These are phyloP conservation scores for Brettanomyces custersianus DNA, from an alignment of 805 yeast genomes.

Conservation along the genomic window DNA sequence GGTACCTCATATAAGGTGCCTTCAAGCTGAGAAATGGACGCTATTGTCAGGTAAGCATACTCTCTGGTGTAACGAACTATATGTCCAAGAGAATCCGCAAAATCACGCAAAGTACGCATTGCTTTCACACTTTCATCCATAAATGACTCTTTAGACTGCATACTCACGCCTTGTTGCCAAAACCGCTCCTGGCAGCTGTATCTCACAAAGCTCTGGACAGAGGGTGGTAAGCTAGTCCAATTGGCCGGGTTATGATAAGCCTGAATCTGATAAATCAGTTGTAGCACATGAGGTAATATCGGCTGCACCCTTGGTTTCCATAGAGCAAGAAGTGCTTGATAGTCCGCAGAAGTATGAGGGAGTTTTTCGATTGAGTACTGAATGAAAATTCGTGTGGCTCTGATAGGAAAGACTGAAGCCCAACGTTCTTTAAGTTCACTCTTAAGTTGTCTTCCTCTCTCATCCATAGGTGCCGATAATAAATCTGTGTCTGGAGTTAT, in stretches of 20 bases:
- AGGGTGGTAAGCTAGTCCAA: slow-evolving; percentile 80
- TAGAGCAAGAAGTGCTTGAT: slow-evolving; percentile 53
- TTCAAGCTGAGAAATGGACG: slow-evolving; percentile 83
- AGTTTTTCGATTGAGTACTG: slow-evolving; percentile 93
- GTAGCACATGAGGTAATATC: slow-evolving; percentile 82
- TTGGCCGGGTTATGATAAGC: slow-evolving; percentile 90
- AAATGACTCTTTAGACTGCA: slow-evolving; percentile 88
- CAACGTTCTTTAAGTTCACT: slow-evolving; percentile 79
- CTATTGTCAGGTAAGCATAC: slow-evolving; percentile 83
- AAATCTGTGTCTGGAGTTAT: slow-evolving; percentile 72
- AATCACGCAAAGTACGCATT: slow-evolving; percentile 86
- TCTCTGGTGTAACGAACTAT: slow-evolving; percentile 92
- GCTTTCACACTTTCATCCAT: slow-evolving; percentile 92
- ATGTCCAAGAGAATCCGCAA: slow-evolving; percentile 97
- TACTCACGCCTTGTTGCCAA: slow-evolving; percentile 98
- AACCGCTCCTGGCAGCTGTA: slow-evolving; percentile 87
- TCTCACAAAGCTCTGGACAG: slow-evolving; percentile 86
- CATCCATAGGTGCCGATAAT: slow-evolving; percentile 79
- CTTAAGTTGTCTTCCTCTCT: slow-evolving; percentile 69
- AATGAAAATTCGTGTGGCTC: slow-evolving; percentile 90
- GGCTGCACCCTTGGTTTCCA: slow-evolving; percentile 95
- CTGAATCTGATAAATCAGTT: slow-evolving; percentile 81
- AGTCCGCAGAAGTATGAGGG: slow-evolving; percentile 70
- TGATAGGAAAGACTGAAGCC: slow-evolving; percentile 89
- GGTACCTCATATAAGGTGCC: slow-evolving; percentile 85